Percentiles rank a stretch among this genome's conserved stretches.
Evolutionary conservation across 108 stramenopile species (phyloP).

Genomic region (Nitzschia palea): DNA sequence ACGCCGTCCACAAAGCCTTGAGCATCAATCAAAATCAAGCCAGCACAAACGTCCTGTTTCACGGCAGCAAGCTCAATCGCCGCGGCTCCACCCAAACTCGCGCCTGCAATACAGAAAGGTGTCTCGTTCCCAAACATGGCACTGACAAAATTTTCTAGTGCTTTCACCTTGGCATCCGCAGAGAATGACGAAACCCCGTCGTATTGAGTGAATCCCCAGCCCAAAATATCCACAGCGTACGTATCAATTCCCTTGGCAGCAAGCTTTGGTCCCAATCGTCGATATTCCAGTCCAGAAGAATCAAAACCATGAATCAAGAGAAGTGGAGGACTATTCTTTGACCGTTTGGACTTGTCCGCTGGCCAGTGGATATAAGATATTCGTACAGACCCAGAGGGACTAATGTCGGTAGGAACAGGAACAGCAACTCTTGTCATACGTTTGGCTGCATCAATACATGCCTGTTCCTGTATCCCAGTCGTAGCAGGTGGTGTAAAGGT

Average conservation of each 20-base stretch:
- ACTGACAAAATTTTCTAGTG: slow-evolving; percentile 69
- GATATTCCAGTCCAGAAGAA: slow-evolving; percentile 85
- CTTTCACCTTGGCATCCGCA: slow-evolving; percentile 84
- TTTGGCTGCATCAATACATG: slow-evolving; percentile 61
- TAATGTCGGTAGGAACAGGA: slow-evolving; percentile 60
- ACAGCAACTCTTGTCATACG: slow-evolving; percentile 71
- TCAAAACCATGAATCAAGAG: slow-evolving; percentile 93
- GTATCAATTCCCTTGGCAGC: slow-evolving; percentile 72
- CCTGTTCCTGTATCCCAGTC: slow-evolving; percentile 47
- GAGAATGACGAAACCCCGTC: slow-evolving; percentile 70
- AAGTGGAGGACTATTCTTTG: slow-evolving; percentile 23
- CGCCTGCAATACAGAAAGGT: slow-evolving; percentile 64
- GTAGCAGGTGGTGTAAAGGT: slow-evolving; percentile 62
- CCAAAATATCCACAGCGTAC: slow-evolving; percentile 91
- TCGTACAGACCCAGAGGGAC: slow-evolving; percentile 57
- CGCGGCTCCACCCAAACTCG: slow-evolving; percentile 77
- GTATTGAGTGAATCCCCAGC: slow-evolving; percentile 93
- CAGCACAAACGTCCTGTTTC: slow-evolving; percentile 32
- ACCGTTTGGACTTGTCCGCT: slow-evolving; percentile 13
- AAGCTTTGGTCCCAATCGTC: slow-evolving; percentile 70
- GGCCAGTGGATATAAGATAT: slow-evolving; percentile 78
- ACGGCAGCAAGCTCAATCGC: slow-evolving; percentile 74
- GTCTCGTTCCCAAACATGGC: slow-evolving; percentile 41
- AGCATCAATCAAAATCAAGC: slow-evolving; percentile 74
- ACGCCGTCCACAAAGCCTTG: slow-evolving; percentile 92